Base-by-base conservation (phyloP, 2,329 filamentous ascomycete species). In the Aulographum hederae region DNA sequence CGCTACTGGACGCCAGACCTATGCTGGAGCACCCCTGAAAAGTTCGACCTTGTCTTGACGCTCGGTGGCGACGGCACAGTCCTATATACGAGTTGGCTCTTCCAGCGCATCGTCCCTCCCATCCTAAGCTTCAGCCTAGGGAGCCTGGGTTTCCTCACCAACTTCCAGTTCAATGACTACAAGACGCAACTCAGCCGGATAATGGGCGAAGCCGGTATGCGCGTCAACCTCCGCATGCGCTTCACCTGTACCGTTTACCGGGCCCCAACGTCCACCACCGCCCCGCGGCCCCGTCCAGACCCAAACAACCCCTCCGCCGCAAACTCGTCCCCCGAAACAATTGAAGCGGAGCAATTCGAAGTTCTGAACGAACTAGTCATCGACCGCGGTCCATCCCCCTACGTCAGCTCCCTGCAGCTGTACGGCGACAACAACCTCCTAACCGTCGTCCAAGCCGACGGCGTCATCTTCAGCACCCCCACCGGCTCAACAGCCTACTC, bases 181-280 rank as follows among this genome's bases (percentile, higher is more conserved):
- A 84, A 82, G 54, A 65, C 78, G 36, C 80, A 92, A 46, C 67
- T 98, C 20, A 77, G 81, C 54, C 75, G 73, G 33, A 70, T 95
- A 42, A 92, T 98, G 84, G 84, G 84, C 37, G 81, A 91, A 35
- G 72, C 78, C 2, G 89, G 89, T 34, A 95, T 98, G 86, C 78
- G 86, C 33, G 86, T 95, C 37, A 95, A 93, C 48, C 64, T 98
- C 43, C 82, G 89, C 42, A 98, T 98, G 89, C 79, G 89, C 38
- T 98, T 98, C 54, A 98, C 89, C 12, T 95, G 86, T 58, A 95
- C 89, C 0, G 85, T 98, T 6, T 94, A 86, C 60, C 78, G 86
- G 28, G 67, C 76, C 41, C 67, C 18, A 54, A 58, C 3, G 51
- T 41, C 12, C 42, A 42, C 11, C 14, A 19, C 36, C 33, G 35